Base-by-base conservation (phyloP, 2,329 filamentous ascomycete species). In the Fusarium pseudonygamai region DNA sequence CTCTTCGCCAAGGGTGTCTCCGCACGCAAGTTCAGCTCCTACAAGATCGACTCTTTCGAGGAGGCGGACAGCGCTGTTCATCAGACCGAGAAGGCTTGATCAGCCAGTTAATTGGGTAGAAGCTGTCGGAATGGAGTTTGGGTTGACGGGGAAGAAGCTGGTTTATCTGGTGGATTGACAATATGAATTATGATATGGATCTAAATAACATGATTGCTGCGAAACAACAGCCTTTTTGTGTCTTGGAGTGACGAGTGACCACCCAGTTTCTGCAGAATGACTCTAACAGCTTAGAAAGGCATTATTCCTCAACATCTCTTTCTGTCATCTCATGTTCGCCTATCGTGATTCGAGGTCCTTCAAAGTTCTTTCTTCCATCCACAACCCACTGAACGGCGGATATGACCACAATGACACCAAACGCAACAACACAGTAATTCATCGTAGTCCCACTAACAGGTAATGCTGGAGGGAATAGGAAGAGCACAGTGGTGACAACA, bases 381-480 rank as follows among this genome's bases (percentile, higher is more conserved):
- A 86, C 75, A 16, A 86, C 72, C 85, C 85, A 86, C 34, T 85
- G 84, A 2, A 82, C 57, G 2, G 78, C 73, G 1, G 85, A 83
- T 10, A 87, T 84, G 0, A 83, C 60, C 28, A 86, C 65, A 16
- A 87, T 84, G 24, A 86, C 79, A 2, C 83, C 84, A 66, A 86
- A 86, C 0, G 85, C 84, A 13, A 84, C 84, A 7, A 86, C 76
- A 34, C 83, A 85, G 73, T 86, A 86, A 71, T 87, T 94, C 92
- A 94, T 94, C 79, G 88, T 93, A 73, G 84, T 89, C 5, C 87
- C 87, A 0, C 88, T 89, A 0, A 92, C 90, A 2, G 91, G 91
- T 6, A 91, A 75, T 1, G 85, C 86, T 0, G 92, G 91, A 3
- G 92, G 92, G 78, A 94, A 93, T 36, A 93, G 83, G 80, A 94